Evolutionary conservation across 2,329 filamentous ascomycete genomes (phyloP).

Genomic region (Bipolaris sorokiniana): DNA sequence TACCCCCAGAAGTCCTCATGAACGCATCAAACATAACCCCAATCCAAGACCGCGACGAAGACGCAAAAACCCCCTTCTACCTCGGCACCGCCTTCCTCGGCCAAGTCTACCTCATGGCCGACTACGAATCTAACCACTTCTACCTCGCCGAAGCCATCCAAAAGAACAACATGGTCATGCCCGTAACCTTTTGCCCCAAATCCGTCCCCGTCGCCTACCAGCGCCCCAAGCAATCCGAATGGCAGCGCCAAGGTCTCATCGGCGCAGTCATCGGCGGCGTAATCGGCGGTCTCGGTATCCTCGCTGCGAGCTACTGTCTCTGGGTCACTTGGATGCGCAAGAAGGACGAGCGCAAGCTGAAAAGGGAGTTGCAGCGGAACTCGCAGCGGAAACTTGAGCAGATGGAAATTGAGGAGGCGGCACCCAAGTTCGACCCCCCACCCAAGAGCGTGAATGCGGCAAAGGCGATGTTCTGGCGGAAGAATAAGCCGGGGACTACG

Average conservation of each 20-base stretch:
- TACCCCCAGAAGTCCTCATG: slow-evolving; percentile 48
- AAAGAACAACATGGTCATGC: slow-evolving; percentile 51
- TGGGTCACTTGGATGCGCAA: slow-evolving; percentile 38
- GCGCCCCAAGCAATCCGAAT: slow-evolving; percentile 35
- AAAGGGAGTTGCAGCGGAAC: slow-evolving; percentile 37
- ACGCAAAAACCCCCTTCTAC: slow-evolving; percentile 41
- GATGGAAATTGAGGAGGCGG: slow-evolving; percentile 41
- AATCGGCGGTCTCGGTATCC: slow-evolving; percentile 43
- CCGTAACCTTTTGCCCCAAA: slow-evolving; percentile 50
- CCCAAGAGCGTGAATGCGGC: slow-evolving; percentile 33
- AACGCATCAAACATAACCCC: slow-evolving; percentile 50
- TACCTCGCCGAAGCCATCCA: slow-evolving; percentile 51
- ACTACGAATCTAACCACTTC: slow-evolving; percentile 51
- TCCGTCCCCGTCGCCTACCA: slow-evolving; percentile 44
- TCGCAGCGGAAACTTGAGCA: slow-evolving; percentile 39
- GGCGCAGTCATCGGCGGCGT: slow-evolving; percentile 50
- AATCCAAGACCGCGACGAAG: slow-evolving; percentile 39
- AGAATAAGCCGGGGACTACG: slow-evolving; percentile 23
- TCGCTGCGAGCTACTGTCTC: slow-evolving; percentile 38
- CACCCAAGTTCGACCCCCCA: slow-evolving; percentile 40
- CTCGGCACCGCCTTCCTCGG: slow-evolving; percentile 52
- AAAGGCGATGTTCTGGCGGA: slow-evolving; percentile 42
- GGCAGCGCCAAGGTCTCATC: slow-evolving; percentile 45
- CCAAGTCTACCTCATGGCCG: slow-evolving; percentile 54
- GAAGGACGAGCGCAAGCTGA: slow-evolving; percentile 35